Base-by-base conservation (phyloP, 2,329 filamentous ascomycete species). In the Madurella mycetomatis region DNA sequence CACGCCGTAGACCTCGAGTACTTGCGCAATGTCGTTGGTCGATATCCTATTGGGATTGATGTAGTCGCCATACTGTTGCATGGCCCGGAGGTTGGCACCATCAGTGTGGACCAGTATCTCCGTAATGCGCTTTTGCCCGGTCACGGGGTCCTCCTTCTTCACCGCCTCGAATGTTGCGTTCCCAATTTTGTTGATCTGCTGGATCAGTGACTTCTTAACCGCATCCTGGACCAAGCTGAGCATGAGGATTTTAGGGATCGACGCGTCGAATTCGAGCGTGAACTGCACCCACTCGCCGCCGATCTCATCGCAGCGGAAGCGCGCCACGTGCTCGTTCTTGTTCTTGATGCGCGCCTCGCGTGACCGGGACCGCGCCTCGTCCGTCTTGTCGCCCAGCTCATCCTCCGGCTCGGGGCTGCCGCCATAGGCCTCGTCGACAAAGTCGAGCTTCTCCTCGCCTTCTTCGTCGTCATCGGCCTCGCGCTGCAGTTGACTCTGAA, bases 1-100 rank as follows among this genome's bases (percentile, higher is more conserved):
- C 4, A 99, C 91, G 61, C 94, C 94, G 69, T 97, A 99, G 49
- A 88, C 80, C 19, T 80, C 76, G 13, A 97, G 83, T 70, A 97
- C 88, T 39, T 91, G 84, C 37, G 86, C 86, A 60, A 97, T 92
- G 64, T 95, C 92, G 75, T 99, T 99, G 61, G 92, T 96, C 71
- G 88, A 85, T 65, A 96, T 86, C 52, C 81, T 83, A 73, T 96
- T 85, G 1, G 90, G 88, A 71, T 96, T 85, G 73, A 97, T 88
- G 69, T 88, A 85, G 66, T 94, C 83, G 64, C 87, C 82, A 70
- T 90, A 94, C 57, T 88, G 85, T 69, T 94, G 91, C 87, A 99
- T 96, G 25, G 92, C 92, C 60, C 82, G 79, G 41, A 99, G 77
- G 71, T 97, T 99, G 64, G 92, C 87, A 55, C 94, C 94, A 25